These are phyloP conservation scores for Stropharia rugosoannulata DNA, from an alignment of 768 basidiomycete genomes.

Conservation along the genomic window DNA sequence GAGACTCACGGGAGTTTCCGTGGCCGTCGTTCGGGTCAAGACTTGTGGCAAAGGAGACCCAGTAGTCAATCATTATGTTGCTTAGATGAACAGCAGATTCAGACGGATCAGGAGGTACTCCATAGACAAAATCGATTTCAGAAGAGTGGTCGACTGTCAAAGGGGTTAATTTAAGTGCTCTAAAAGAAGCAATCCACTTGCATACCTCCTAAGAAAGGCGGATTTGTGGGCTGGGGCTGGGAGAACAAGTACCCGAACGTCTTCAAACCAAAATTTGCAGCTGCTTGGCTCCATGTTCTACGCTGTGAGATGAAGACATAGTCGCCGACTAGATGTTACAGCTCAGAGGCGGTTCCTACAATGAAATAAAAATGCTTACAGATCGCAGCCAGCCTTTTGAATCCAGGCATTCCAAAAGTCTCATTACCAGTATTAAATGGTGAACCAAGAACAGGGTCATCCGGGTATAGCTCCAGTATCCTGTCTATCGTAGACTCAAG, in stretches of 20 bases:
- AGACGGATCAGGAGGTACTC: conserved; percentile 23
- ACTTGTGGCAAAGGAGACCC: conserved; percentile 39
- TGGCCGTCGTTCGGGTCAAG: conserved; percentile 38
- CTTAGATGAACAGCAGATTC: conserved; percentile 23
- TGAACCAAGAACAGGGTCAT: conserved; percentile 39
- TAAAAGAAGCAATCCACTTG: neutral
- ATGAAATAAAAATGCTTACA: conserved; percentile 11
- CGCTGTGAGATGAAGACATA: conserved; percentile 37
- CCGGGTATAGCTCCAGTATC: conserved; percentile 39
- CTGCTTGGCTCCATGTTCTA: conserved; percentile 38
- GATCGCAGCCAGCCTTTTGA: conserved; percentile 30
- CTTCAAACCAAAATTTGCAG: conserved; percentile 33
- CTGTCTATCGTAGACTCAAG: conserved; percentile 21
- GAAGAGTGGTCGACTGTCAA: conserved; percentile 29
- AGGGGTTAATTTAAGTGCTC: neutral
- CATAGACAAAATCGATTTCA: conserved; percentile 36
- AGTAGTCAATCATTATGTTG: conserved; percentile 39
- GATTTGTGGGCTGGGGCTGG: conserved; percentile 28
- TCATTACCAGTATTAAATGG: conserved; percentile 46
- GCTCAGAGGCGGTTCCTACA: neutral
- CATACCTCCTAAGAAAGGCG: conserved; percentile 30
- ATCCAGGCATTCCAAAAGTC: conserved; percentile 39
- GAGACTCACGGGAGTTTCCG: conserved; percentile 27
- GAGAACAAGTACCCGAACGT: conserved; percentile 44
- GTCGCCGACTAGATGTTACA: conserved; percentile 30